phyloP scores from a whole-genome alignment of 2,329 filamentous ascomycete species.

The Botrytis deweyae region DNA sequence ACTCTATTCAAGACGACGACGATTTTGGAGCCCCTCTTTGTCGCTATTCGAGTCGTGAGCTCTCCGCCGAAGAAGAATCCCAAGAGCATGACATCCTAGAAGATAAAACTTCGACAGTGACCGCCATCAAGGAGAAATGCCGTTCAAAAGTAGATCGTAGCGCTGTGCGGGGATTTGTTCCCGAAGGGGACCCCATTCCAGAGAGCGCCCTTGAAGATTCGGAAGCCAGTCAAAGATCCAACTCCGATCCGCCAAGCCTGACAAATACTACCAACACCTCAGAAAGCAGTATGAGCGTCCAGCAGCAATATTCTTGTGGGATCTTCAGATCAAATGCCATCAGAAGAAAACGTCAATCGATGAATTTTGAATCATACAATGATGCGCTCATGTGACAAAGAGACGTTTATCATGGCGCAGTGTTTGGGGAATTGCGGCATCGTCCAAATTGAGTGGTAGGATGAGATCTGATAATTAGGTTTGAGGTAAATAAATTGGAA shows the following conservation, averaged over 20 bases:
- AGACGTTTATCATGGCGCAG: neutral
- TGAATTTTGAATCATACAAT: neutral
- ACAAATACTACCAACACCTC: neutral
- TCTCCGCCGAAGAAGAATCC: neutral
- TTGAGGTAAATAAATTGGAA: neutral
- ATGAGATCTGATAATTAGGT: neutral
- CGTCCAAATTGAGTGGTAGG: neutral
- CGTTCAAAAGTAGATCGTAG: fast-evolving
- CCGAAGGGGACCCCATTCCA: neutral
- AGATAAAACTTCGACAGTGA: fast-evolving
- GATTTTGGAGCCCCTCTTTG: neutral
- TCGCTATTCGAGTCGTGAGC: neutral
- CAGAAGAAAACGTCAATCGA: neutral
- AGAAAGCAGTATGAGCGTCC: neutral
- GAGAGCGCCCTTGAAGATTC: neutral
- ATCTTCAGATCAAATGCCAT: neutral
- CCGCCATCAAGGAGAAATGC: fast-evolving
- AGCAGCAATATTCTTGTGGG: neutral
- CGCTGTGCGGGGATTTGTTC: too few relatives aligned
- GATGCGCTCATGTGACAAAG: neutral
- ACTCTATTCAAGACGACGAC: neutral
- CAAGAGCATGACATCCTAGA: neutral
- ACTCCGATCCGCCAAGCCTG: neutral
- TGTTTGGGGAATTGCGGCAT: neutral
- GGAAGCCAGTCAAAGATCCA: neutral